A percentile compares a stretch with the other conserved stretches of the same genome.
These are phyloP conservation scores for Naganishia kalamii DNA, from an alignment of 768 basidiomycete species.

Conservation along the genomic window DNA sequence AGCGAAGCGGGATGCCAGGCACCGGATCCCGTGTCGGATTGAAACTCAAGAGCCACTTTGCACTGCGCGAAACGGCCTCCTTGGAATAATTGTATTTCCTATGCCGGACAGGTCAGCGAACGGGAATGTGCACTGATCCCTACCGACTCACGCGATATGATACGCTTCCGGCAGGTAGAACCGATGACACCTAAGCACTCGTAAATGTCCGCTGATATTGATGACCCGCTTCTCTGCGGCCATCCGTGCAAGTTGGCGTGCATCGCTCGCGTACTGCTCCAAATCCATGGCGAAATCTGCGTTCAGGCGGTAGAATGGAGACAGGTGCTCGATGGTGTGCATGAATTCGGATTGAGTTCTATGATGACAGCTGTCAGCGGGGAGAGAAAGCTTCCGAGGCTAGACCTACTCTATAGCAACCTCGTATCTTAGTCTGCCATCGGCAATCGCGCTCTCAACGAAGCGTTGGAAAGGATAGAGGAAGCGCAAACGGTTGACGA, in stretches of 20 bases:
- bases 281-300: constrained; percentile 4
- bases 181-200: constrained; percentile 10
- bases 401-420: constrained; percentile 10
- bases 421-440: constrained; percentile 12
- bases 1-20: not conserved
- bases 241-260: not conserved
- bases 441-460: not conserved
- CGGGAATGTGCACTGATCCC: not conserved
- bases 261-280: not conserved
- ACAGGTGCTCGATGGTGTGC: constrained; percentile 17
- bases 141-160: not conserved
- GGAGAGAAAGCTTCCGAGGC: not conserved
- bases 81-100: constrained; percentile 15
- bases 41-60: not conserved
- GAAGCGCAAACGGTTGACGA: constrained; percentile 13
- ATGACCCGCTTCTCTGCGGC: not conserved
- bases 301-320: constrained; percentile 1
- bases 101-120: not conserved
- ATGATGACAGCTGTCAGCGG: not conserved
- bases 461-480: constrained; percentile 18
- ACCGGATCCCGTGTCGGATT: not conserved
- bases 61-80: not conserved
- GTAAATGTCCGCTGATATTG: constrained; percentile 5
- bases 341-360: constrained; percentile 13
- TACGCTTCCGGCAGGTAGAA: constrained; percentile 19